Conservation (phyloP, 345 rosid species). For the Stellera chamaejasme region DNA sequence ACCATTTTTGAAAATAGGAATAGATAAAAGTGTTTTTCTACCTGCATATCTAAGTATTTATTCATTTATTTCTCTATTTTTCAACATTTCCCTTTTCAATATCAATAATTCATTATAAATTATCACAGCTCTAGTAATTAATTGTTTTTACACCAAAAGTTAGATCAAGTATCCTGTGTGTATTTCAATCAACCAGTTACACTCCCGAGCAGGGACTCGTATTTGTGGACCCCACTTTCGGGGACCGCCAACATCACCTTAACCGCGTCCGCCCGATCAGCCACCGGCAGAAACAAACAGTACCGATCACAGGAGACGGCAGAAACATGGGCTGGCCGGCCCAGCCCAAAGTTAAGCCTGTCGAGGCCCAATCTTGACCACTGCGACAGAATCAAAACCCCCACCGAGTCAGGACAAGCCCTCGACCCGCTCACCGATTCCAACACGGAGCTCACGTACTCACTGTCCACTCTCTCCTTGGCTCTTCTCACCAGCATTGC, state of each 20-base stretch:
- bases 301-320: conserved; percentile 66
- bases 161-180: conserved; percentile 6
- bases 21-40: too few relatives aligned
- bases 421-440: conserved; percentile 44
- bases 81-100: too few relatives aligned
- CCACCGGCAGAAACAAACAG: conserved; percentile 65
- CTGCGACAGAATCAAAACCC: conserved; percentile 63
- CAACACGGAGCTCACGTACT: conserved; percentile 46
- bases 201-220: conserved; percentile 42
- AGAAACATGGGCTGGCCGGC: conserved; percentile 58
- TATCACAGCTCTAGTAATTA: too few relatives aligned
- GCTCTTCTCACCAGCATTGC: conserved; percentile 58
- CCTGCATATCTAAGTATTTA: too few relatives aligned
- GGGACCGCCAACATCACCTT: conserved; percentile 81
- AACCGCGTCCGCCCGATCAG: conserved; percentile 42
- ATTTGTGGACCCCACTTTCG: conserved; percentile 41
- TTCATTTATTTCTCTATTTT: too few relatives aligned
- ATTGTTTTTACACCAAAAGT: too few relatives aligned
- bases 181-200: conserved; percentile 31
- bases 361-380: conserved; percentile 91
- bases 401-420: conserved; percentile 63
- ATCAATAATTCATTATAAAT: too few relatives aligned
- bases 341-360: conserved; percentile 69
- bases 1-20: too few relatives aligned
- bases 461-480: conserved; percentile 50